These are phyloP conservation scores for Tagetes patula DNA, from an alignment of 129 eudicot species.

Conservation along the genomic window DNA sequence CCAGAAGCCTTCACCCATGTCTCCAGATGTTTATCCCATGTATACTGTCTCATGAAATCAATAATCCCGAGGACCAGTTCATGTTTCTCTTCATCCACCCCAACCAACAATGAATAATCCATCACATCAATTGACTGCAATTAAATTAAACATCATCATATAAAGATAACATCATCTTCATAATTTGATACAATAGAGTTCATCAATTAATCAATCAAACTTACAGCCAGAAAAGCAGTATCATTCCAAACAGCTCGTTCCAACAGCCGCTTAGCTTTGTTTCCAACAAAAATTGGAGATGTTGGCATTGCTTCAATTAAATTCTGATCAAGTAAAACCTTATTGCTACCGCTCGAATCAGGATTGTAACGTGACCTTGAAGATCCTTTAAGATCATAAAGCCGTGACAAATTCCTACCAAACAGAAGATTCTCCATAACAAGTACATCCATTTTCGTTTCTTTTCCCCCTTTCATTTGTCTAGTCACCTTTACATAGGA, in stretches of 20 bases:
- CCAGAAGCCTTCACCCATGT: constrained; percentile 99
- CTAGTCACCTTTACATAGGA: constrained; percentile 56
- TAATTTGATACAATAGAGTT: background rate
- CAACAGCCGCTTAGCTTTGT: constrained; percentile 81
- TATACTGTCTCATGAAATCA: constrained; percentile 97
- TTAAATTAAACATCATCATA: background rate
- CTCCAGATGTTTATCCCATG: constrained; percentile 98
- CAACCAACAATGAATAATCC: constrained; percentile 96
- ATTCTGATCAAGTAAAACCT: constrained; percentile 95
- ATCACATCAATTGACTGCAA: constrained; percentile 91
- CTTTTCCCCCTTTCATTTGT: constrained; percentile 90
- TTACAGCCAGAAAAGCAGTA: constrained; percentile 97
- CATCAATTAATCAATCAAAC: constrained; percentile 22
- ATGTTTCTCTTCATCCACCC: constrained; percentile 87
- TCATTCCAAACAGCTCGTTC: constrained; percentile 99
- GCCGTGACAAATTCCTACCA: constrained; percentile 80
- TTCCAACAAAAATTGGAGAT: constrained; percentile 96
- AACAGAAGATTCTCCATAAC: constrained; percentile 98
- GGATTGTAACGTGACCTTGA: constrained; percentile 91
- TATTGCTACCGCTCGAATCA: constrained; percentile 86
- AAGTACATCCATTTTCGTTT: constrained; percentile 85
- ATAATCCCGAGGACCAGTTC: constrained; percentile 95
- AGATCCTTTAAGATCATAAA: constrained; percentile 98
- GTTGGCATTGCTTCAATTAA: constrained; percentile 99
- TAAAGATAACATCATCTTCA: background rate